Evolutionary conservation across 2,329 filamentous ascomycete species (phyloP), one percentile per base, ranked within the genome.

Genomic region (Xylariaceae sp.): DNA sequence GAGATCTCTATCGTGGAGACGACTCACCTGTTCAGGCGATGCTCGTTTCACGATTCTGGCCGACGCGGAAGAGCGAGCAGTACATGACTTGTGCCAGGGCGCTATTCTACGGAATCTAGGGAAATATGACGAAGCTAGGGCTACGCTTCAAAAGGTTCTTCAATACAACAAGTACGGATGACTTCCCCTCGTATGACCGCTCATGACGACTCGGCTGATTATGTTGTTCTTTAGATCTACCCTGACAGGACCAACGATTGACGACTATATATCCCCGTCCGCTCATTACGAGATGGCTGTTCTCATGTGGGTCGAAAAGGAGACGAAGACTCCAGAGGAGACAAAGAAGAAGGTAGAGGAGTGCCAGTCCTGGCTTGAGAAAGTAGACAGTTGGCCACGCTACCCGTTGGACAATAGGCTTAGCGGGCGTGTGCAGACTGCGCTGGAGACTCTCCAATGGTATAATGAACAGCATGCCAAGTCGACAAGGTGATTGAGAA

Each of bases 211-310:
- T 49, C 41, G 11, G 8, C 39, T 49, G 26, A 52, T 40, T 31
- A 11, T 34, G 26, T 19, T 19, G 19, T 19, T 4, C 4, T 42
- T 29, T 48, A 84, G 81, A 47, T 61, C 70, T 1, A 65, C 71
- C 9, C 84, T 85, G 68, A 85, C 80, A 59, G 85, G 85, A 2
- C 64, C 74, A 0, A 75, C 80, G 1, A 83, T 78, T 54, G 87
- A 91, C 55, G 85, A 87, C 64, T 91, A 88, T 74, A 76, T 83
- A 7, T 75, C 80, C 5, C 89, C 92, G 0, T 83, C 85, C 0
- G 90, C 88, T 1, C 79, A 89, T 61, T 96, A 96, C 70, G 94
- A 99, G 72, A 83, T 94, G 75, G 91, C 85, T 0, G 89, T 88
- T 6, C 83, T 89, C 52, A 75, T 86, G 1, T 99, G 92, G 91